These are phyloP conservation scores for Plantago coronopus DNA, from an alignment of 305 asterid species.

Conservation along the genomic window DNA sequence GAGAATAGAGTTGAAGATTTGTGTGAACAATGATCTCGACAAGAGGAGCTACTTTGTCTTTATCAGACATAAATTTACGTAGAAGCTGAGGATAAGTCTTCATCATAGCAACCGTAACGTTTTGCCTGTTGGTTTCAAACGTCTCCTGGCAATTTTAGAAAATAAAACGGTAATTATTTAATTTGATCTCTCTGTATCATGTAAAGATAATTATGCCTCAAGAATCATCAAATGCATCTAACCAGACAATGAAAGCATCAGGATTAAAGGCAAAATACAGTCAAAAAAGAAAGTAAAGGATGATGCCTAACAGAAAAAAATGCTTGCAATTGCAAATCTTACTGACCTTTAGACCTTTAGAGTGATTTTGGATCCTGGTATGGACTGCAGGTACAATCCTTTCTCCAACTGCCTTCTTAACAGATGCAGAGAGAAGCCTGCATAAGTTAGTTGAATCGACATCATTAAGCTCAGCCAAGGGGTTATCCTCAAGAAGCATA, in stretches of 20 bases:
- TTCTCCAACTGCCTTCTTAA: constrained; percentile 90
- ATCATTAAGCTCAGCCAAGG: constrained; percentile 77
- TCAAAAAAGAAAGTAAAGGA: constrained; percentile 5
- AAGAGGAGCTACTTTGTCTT: constrained; percentile 73
- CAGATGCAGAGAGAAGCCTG: constrained; percentile 80
- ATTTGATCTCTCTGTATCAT: constrained; percentile 12
- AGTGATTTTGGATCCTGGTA: constrained; percentile 66
- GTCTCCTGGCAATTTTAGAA: constrained; percentile 51
- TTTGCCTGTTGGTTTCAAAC: constrained; percentile 60
- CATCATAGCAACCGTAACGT: constrained; percentile 81
- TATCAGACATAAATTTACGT: constrained; percentile 84
- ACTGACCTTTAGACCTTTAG: constrained; percentile 82
- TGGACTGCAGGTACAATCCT: constrained; percentile 90
- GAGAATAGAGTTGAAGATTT: constrained; percentile 87
- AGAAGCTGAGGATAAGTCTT: constrained; percentile 79
- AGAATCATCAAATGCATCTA: constrained; percentile 17
- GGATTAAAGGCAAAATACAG: constrained; percentile 7
- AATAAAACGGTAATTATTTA: constrained; percentile 19
- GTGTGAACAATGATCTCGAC: constrained; percentile 68
- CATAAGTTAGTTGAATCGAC: constrained; percentile 84
- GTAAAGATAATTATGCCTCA: background rate
- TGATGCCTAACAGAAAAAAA: constrained; percentile 8
- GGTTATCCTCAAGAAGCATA: constrained; percentile 80
- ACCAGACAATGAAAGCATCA: constrained; percentile 11
- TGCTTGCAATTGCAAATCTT: constrained; percentile 16